Conservation (phyloP, 768 basidiomycete genomes). For the Mrakia gelida region DNA sequence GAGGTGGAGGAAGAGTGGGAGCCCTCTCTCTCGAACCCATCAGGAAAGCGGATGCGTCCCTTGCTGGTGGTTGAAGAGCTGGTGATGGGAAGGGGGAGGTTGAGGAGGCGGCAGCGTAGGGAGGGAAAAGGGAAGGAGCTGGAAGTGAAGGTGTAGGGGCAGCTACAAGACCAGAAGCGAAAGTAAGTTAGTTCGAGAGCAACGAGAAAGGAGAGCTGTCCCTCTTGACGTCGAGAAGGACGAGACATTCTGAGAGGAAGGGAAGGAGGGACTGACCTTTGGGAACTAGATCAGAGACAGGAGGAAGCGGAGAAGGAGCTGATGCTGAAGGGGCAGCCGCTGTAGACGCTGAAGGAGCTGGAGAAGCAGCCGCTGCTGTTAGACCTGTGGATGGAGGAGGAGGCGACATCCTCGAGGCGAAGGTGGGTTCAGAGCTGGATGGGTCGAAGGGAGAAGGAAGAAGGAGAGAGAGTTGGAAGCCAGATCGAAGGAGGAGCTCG, state of each 20-base stretch:
- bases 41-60: not conserved
- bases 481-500: not conserved
- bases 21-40: not conserved
- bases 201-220: not conserved
- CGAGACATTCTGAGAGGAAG: not conserved
- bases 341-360: not conserved
- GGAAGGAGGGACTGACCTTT: not conserved
- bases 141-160: not conserved
- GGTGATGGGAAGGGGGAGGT: not conserved
- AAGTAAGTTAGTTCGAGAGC: not conserved
- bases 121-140: slow-evolving; percentile 17
- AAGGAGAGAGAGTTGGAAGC: not conserved
- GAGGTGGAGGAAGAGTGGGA: not conserved
- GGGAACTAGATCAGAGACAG: not conserved
- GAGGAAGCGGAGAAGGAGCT: not conserved
- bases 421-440: not conserved
- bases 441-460: not conserved
- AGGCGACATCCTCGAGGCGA: not conserved
- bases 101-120: not conserved
- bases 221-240: not conserved
- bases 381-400: not conserved
- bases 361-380: too few species aligned
- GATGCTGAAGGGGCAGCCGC: not conserved
- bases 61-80: not conserved
- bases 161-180: not conserved